phyloP scores from a whole-genome alignment of 2,329 filamentous ascomycete genomes.

The Aspergillus spinulosporus region DNA sequence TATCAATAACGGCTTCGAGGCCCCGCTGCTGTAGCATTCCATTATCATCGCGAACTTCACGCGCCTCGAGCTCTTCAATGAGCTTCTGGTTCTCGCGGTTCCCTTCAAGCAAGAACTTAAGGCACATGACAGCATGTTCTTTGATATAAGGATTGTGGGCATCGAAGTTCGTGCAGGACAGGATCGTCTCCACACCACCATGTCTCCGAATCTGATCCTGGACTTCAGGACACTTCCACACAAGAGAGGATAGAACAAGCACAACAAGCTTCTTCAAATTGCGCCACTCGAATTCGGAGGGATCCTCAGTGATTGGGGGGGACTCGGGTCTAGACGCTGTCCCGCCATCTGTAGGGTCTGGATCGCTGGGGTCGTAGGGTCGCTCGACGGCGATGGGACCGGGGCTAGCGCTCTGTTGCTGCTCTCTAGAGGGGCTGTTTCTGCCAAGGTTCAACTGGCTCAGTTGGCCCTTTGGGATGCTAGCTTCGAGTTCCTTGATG shows the following conservation, averaged over 20 bases:
- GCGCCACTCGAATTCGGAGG: conserved; percentile 68
- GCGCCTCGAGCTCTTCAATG: conserved; percentile 50
- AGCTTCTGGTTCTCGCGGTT: conserved; percentile 56
- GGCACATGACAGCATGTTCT: conserved; percentile 82
- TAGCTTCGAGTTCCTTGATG: conserved; percentile 81
- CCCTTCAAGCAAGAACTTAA: conserved; percentile 67
- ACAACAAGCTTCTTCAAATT: conserved; percentile 93
- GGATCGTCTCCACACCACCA: conserved; percentile 80
- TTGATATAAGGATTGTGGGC: conserved; percentile 93
- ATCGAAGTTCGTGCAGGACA: conserved; percentile 88
- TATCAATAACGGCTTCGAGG: conserved; percentile 45
- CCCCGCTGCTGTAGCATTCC: conserved; percentile 45
- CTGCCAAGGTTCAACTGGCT: conserved; percentile 41
- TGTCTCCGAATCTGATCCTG: conserved; percentile 84
- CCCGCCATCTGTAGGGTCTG: conserved; percentile 43
- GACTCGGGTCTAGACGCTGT: conserved; percentile 48
- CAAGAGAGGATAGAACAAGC: conserved; percentile 81
- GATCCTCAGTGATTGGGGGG: conserved; percentile 59
- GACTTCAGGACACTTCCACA: conserved; percentile 81
- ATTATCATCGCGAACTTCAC: conserved; percentile 43
- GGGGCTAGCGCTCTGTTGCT: conserved; percentile 35
- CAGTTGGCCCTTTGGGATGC: conserved; percentile 78
- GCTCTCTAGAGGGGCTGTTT: conserved; percentile 31
- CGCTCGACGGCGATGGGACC: conserved; percentile 60
- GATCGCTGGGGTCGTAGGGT: conserved; percentile 58